Percentiles rank a stretch among this genome's conserved stretches.
Evolutionary conservation across 495 filamentous ascomycete genomes (phyloP).

Genomic region (Friedmanniomyces simplex): DNA sequence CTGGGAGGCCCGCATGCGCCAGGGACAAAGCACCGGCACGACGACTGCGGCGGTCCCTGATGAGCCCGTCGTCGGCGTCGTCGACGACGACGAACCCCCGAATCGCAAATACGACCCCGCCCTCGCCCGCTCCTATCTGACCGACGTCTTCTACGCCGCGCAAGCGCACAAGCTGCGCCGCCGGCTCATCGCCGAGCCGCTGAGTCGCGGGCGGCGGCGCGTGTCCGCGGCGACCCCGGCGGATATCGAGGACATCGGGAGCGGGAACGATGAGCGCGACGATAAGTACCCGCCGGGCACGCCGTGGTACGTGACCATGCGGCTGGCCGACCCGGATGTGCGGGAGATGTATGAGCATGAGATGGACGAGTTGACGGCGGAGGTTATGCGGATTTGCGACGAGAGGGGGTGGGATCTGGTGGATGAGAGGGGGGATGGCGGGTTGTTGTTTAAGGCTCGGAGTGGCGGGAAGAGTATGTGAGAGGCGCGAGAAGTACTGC

Average conservation of each 20-base stretch:
- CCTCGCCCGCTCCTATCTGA: conserved; percentile 2
- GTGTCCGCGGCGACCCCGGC: not conserved
- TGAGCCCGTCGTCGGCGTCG: not conserved
- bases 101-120: not conserved
- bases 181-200: not conserved
- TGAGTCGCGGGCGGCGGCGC: not conserved
- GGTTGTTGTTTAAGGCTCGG: conserved; percentile 7
- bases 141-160: conserved; percentile 12
- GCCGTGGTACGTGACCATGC: not conserved
- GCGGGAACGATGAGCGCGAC: not conserved
- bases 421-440: conserved; percentile 3
- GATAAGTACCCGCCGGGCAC: not conserved
- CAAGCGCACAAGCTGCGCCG: not conserved
- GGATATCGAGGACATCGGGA: not conserved
- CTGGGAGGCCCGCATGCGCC: not conserved
- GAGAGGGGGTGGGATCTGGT: conserved; percentile 13
- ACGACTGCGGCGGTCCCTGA: not conserved
- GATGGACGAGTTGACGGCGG: not conserved
- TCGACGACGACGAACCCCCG: not conserved
- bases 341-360: conserved; percentile 2
- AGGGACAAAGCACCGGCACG: not conserved
- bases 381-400: conserved; percentile 9
- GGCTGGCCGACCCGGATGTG: conserved; percentile 5
- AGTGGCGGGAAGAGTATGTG: not conserved
- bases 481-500: too few relatives aligned